Evolutionary conservation across 106 monocot genomes (phyloP).

Genomic region (Apostasia ramifera): DNA sequence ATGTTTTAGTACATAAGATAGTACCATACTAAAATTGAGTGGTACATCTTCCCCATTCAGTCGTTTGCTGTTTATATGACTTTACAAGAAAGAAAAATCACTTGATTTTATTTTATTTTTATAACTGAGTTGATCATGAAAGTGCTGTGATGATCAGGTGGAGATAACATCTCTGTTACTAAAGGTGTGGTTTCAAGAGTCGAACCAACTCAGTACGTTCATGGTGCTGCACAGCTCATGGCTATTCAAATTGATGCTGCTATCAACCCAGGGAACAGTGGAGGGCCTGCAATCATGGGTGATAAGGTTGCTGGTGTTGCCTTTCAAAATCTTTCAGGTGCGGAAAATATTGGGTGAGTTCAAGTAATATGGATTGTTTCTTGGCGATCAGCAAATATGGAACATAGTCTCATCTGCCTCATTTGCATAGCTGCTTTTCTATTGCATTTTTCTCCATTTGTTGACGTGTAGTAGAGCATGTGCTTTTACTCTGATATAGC

Average conservation of each 20-base stretch:
- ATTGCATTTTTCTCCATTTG: not conserved
- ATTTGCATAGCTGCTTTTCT: not conserved
- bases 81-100: too few species aligned
- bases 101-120: too few species aligned
- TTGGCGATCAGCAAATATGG: not conserved
- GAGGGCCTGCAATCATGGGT: conserved; percentile 98
- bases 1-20: too few species aligned
- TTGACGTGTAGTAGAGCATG: too few species aligned
- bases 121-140: too few species aligned
- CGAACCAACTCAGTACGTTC: conserved; percentile 97
- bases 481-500: too few species aligned
- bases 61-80: too few species aligned
- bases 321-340: conserved; percentile 98
- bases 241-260: conserved; percentile 99
- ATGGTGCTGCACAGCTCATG: conserved; percentile 97
- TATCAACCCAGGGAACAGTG: conserved; percentile 97
- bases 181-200: conserved; percentile 99
- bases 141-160: conserved; percentile 40
- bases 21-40: too few species aligned
- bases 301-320: conserved; percentile 98
- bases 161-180: conserved; percentile 98
- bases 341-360: conserved; percentile 99
- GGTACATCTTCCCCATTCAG: too few species aligned
- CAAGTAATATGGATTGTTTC: not conserved
- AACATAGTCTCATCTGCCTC: not conserved